A percentile compares a stretch with the other conserved stretches of the same genome.
phyloP scores from a whole-genome alignment of 371 early-diverging fungal species.

The Mortierella sp. region DNA sequence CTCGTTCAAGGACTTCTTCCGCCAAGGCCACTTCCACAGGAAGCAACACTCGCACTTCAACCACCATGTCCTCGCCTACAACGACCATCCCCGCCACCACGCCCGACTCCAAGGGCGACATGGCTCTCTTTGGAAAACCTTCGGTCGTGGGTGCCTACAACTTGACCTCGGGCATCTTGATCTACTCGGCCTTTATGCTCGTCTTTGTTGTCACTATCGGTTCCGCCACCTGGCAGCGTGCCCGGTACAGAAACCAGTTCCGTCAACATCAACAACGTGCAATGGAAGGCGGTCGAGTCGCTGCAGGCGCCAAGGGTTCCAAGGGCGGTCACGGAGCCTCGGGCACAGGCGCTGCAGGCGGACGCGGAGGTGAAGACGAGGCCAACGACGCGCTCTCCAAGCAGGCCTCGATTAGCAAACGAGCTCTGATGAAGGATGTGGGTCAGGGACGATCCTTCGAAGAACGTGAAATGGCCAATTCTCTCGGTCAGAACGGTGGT shows the following conservation, averaged over 20 bases:
- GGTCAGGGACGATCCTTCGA: conserved; percentile 38
- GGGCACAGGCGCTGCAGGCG: neutral
- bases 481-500: conserved; percentile 4
- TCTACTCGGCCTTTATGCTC: conserved; percentile 38
- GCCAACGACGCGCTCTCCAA: conserved; percentile 45
- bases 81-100: conserved; percentile 12
- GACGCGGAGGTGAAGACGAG: conserved; percentile 12
- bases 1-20: conserved; percentile 9
- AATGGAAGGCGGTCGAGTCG: conserved; percentile 23
- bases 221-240: conserved; percentile 35
- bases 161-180: conserved; percentile 39
- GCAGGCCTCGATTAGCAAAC: conserved; percentile 46
- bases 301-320: conserved; percentile 10
- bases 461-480: conserved; percentile 12
- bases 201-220: conserved; percentile 29
- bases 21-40: conserved; percentile 5
- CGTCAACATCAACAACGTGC: conserved; percentile 24
- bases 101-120: conserved; percentile 36
- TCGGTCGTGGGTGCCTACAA: conserved; percentile 36
- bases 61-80: conserved; percentile 22
- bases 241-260: conserved; percentile 44
- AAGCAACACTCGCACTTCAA: neutral
- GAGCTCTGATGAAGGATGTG: conserved; percentile 41
- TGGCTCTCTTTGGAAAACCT: conserved; percentile 40
- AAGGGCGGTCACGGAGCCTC: conserved; percentile 11